Evolutionary conservation across 192 early-diverging fungal species (phyloP).

Genomic region (Coemansia sp.): DNA sequence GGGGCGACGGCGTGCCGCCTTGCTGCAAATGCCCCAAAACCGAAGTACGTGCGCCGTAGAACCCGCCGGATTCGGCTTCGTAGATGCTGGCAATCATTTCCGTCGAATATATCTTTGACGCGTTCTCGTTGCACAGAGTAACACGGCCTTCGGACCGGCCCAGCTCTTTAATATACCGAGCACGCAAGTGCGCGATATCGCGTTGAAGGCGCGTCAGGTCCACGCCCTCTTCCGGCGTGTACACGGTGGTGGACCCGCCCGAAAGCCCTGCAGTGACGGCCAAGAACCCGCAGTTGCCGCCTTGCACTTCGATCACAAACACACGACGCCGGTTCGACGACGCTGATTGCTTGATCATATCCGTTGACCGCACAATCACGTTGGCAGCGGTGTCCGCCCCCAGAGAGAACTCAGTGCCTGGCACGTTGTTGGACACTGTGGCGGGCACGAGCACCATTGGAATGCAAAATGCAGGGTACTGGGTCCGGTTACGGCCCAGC

Average conservation of each 20-base stretch:
- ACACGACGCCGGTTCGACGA: constrained; percentile 87
- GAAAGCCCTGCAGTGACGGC: constrained; percentile 82
- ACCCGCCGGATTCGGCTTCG: constrained; percentile 79
- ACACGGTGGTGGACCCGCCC: constrained; percentile 85
- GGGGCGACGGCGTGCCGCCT: constrained; percentile 88
- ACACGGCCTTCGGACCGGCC: constrained; percentile 81
- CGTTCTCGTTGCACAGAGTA: constrained; percentile 77
- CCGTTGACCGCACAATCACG: constrained; percentile 86
- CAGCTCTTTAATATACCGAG: constrained; percentile 77
- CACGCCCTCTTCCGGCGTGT: constrained; percentile 93
- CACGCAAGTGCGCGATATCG: constrained; percentile 79
- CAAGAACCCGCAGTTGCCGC: constrained; percentile 92
- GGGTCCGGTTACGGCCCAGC: constrained; percentile 65
- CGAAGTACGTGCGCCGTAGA: constrained; percentile 89
- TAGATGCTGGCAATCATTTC: constrained; percentile 83
- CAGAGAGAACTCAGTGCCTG: constrained; percentile 92
- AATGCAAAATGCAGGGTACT: constrained; percentile 92
- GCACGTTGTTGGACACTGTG: constrained; percentile 97
- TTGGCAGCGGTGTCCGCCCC: constrained; percentile 96
- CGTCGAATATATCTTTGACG: constrained; percentile 84
- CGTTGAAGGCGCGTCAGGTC: constrained; percentile 74
- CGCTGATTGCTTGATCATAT: constrained; percentile 91
- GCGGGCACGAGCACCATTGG: constrained; percentile 92
- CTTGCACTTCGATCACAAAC: constrained; percentile 97
- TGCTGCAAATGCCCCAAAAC: constrained; percentile 96